Conservation (phyloP, 768 basidiomycete species). For the Pholiota conissans region DNA sequence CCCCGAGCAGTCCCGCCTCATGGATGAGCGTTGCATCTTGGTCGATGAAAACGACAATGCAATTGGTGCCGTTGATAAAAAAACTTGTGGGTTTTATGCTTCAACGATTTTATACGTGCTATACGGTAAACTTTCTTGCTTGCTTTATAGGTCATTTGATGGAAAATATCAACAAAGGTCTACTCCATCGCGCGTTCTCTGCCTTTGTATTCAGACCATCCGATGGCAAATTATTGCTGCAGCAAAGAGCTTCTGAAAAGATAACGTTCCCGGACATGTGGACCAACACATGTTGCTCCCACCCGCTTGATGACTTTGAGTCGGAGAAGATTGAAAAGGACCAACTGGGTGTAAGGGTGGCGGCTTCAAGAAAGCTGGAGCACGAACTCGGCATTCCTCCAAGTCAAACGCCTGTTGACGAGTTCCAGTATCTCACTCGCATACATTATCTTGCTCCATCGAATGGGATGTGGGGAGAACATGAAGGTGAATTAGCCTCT, state of each 20-base stretch:
- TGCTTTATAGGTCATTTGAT: constrained; percentile 81
- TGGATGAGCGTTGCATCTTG: constrained; percentile 95
- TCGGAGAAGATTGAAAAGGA: constrained; percentile 74
- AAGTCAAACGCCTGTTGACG: constrained; percentile 72
- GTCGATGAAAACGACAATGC: constrained; percentile 86
- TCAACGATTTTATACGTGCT: neutral
- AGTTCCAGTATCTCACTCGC: constrained; percentile 92
- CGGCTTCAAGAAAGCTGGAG: constrained; percentile 93
- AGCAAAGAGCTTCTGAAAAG: constrained; percentile 96
- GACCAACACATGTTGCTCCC: constrained; percentile 99
- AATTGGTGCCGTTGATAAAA: constrained; percentile 91
- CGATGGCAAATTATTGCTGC: constrained; percentile 90
- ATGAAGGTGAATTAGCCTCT: constrained; percentile 72
- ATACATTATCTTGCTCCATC: constrained; percentile 98
- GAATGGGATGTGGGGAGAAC: constrained; percentile 93
- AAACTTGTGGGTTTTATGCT: constrained; percentile 70
- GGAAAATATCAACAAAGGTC: constrained; percentile 92
- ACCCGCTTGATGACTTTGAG: constrained; percentile 91
- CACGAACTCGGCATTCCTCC: constrained; percentile 94
- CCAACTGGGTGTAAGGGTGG: constrained; percentile 82
- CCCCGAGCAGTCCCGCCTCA: constrained; percentile 87
- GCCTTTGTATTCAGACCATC: constrained; percentile 94
- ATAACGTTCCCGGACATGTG: constrained; percentile 99
- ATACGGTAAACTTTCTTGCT: neutral
- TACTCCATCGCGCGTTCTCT: constrained; percentile 97